phyloP scores from a whole-genome alignment of 78 protist species.

The Capsaspora owczarzaki region DNA sequence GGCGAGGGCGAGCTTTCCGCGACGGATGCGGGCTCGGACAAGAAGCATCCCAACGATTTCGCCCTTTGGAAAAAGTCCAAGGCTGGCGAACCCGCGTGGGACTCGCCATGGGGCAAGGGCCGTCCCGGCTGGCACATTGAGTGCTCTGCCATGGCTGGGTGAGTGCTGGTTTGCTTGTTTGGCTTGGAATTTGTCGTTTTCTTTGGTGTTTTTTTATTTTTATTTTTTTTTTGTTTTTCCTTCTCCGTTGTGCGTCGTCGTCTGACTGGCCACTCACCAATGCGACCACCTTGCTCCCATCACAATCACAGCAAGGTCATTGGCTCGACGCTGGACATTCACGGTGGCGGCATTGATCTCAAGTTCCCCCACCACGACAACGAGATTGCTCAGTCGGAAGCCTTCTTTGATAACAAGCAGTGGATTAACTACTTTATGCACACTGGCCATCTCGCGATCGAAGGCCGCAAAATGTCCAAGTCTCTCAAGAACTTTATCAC shows the following conservation, averaged over 20 bases:
- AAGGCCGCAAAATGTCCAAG: constrained; percentile 95
- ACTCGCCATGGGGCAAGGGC: constrained; percentile 93
- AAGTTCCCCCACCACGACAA: constrained; percentile 99
- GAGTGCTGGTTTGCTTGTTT: constrained; percentile 46
- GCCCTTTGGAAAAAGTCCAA: constrained; percentile 88
- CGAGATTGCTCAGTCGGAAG: constrained; percentile 91
- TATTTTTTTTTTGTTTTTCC: too few relatives aligned
- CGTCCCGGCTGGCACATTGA: constrained; percentile 99
- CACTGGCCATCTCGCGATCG: constrained; percentile 79
- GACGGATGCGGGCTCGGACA: neutral
- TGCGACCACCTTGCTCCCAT: too few relatives aligned
- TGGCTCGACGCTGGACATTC: constrained; percentile 54
- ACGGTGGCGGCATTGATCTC: constrained; percentile 93
- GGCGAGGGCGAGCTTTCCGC: constrained; percentile 49
- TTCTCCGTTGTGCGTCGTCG: too few relatives aligned
- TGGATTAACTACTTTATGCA: constrained; percentile 93
- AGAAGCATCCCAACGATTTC: constrained; percentile 33
- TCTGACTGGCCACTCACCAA: too few relatives aligned
- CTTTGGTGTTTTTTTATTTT: too few relatives aligned
- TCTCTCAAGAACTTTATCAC: constrained; percentile 97
- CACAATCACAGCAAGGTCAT: constrained; percentile 62
- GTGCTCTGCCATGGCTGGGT: constrained; percentile 93
- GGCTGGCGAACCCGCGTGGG: constrained; percentile 52
- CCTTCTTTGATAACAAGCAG: constrained; percentile 26
- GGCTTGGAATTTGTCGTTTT: too few relatives aligned